Percentiles rank a stretch among this genome's conserved stretches.
Evolutionary conservation across 257 asterid genomes (phyloP).

Genomic region (Plantago major): DNA sequence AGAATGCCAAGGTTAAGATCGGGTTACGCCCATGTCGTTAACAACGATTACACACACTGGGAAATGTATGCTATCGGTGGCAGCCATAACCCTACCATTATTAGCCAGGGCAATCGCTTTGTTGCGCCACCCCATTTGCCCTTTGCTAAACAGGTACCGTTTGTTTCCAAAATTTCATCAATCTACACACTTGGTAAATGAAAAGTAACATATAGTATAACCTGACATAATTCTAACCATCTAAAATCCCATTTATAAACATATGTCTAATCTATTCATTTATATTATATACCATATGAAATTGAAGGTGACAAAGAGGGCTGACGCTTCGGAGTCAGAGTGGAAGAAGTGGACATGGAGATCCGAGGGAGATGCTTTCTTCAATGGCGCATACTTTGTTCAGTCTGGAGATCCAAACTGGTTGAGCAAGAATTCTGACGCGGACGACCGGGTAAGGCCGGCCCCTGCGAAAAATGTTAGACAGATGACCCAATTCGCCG

Average conservation of each 20-base stretch:
- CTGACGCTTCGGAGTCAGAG: constrained; percentile 23
- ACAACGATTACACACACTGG: constrained; percentile 46
- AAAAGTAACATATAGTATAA: too few relatives aligned
- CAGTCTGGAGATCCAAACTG: constrained; percentile 38
- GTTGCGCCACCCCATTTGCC: constrained; percentile 25
- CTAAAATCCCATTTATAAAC: too few relatives aligned
- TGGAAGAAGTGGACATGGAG: constrained; percentile 66
- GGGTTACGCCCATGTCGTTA: constrained; percentile 32
- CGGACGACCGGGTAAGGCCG: constrained; percentile 24
- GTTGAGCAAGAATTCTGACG: constrained; percentile 25
- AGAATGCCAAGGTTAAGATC: constrained; percentile 41
- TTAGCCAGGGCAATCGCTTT: constrained; percentile 44
- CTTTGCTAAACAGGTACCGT: constrained; percentile 27
- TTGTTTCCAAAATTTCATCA: too few relatives aligned
- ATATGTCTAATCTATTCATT: too few relatives aligned
- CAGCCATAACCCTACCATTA: constrained; percentile 32
- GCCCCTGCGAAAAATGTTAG: constrained; percentile 20
- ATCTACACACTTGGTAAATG: too few relatives aligned
- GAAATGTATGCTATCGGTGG: constrained; percentile 45
- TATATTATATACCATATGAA: not conserved
- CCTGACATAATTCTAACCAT: too few relatives aligned
- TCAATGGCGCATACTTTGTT: constrained; percentile 47
- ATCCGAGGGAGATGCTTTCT: constrained; percentile 41
- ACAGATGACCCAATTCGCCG: constrained; percentile 40
- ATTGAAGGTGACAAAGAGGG: constrained; percentile 38